Evolutionary conservation across 148 eudicot species (phyloP).

Genomic region (Vaccinium corymbosum): DNA sequence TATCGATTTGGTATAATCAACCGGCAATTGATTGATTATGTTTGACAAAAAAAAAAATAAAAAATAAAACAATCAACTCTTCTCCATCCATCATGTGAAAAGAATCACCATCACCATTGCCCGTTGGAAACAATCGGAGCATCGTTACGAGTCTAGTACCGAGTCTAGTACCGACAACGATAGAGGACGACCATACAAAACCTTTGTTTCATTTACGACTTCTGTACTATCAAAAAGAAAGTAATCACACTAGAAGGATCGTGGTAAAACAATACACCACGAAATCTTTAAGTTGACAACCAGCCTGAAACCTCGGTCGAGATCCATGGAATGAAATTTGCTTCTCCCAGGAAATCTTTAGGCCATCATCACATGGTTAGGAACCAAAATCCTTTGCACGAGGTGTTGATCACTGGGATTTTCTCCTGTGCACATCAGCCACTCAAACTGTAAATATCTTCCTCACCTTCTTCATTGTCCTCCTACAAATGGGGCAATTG

Average conservation of each 20-base stretch:
- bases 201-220: background rate
- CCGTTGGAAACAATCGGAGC: background rate
- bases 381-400: background rate
- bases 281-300: background rate
- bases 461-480: conserved; percentile 70
- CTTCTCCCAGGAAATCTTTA: background rate
- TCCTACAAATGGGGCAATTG: conserved; percentile 67
- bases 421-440: background rate
- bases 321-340: background rate
- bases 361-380: background rate
- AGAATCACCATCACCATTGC: background rate
- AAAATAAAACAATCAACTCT: background rate
- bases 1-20: background rate
- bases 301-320: background rate
- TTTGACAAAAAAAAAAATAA: no score
- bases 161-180: background rate
- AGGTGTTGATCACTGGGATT: background rate
- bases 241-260: background rate
- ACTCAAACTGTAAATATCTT: conserved; percentile 64
- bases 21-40: background rate
- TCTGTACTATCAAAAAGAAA: background rate
- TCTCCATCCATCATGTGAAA: background rate
- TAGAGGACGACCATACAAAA: background rate
- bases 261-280: background rate
- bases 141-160: background rate